Evolutionary conservation across 768 basidiomycete species (phyloP).

Genomic region (Pluteus cervinus): DNA sequence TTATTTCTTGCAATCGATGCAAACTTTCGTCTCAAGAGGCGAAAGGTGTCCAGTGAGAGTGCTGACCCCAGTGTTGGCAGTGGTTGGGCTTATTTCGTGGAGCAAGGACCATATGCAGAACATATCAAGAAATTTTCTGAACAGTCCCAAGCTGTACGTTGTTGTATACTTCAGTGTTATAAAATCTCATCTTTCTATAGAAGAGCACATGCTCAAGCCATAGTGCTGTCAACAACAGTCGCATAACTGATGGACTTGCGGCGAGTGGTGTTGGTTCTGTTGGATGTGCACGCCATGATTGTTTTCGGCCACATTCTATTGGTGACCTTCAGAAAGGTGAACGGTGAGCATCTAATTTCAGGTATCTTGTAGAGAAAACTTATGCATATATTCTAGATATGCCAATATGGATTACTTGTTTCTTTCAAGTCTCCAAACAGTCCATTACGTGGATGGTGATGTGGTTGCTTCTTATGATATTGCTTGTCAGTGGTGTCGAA

Average conservation of each 20-base stretch:
- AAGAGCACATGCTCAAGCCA: slow-evolving; percentile 12
- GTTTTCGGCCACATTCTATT: slow-evolving; percentile 16
- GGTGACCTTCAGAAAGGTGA: slow-evolving; percentile 28
- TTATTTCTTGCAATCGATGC: slow-evolving; percentile 19
- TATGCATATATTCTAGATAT: slow-evolving; percentile 10
- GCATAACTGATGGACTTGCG: slow-evolving; percentile 7
- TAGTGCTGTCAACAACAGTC: slow-evolving; percentile 11
- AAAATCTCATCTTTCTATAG: slow-evolving; percentile 4
- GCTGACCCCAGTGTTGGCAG: slow-evolving; percentile 16
- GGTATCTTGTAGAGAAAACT: too few relatives aligned
- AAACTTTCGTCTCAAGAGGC: slow-evolving; percentile 21
- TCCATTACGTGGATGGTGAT: neutral
- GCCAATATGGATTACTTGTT: slow-evolving; percentile 23
- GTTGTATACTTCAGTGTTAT: slow-evolving; percentile 1
- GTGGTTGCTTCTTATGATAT: slow-evolving; percentile 20
- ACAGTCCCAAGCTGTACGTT: slow-evolving; percentile 4
- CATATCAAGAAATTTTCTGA: slow-evolving; percentile 7
- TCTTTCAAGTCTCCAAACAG: slow-evolving; percentile 14
- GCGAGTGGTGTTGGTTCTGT: slow-evolving; percentile 17
- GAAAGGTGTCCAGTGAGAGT: slow-evolving; percentile 15
- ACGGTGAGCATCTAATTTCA: slow-evolving; percentile 14
- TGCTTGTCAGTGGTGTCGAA: slow-evolving; percentile 13
- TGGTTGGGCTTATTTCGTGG: slow-evolving; percentile 18
- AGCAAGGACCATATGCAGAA: slow-evolving; percentile 12
- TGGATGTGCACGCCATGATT: slow-evolving; percentile 19